A percentile compares a stretch with the other conserved stretches of the same genome.
Conservation (phyloP, 192 early-diverging fungal genomes). For the Entomortierella lignicola region DNA sequence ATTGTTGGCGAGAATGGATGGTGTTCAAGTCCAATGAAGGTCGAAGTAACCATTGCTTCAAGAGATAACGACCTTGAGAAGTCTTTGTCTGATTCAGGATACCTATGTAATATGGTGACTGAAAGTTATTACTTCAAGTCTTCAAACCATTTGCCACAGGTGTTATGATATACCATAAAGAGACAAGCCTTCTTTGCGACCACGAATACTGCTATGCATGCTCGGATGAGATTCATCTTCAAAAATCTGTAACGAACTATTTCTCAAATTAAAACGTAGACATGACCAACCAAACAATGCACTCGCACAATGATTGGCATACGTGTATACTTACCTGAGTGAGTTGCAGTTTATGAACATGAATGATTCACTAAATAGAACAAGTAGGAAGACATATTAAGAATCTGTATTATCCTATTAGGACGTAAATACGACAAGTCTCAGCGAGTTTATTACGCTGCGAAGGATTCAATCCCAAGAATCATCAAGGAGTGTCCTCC, state of each 20-base stretch:
- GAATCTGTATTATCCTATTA: no score
- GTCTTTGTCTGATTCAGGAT: slow-evolving; percentile 74
- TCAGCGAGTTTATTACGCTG: slow-evolving; percentile 21
- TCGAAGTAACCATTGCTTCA: slow-evolving; percentile 76
- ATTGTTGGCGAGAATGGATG: slow-evolving; percentile 64
- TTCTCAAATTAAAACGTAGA: no score
- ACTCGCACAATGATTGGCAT: no score
- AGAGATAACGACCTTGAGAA: slow-evolving; percentile 60
- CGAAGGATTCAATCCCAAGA: slow-evolving; percentile 47
- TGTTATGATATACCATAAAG: slow-evolving; percentile 70
- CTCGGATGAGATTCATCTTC: slow-evolving; percentile 83
- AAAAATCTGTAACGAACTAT: slow-evolving; percentile 86
- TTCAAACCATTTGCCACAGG: not conserved
- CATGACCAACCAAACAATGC: not conserved
- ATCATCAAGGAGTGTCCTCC: slow-evolving; percentile 10
- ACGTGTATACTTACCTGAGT: slow-evolving; percentile 62
- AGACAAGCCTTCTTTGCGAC: slow-evolving; percentile 75
- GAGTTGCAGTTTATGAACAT: slow-evolving; percentile 72
- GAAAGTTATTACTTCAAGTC: no score
- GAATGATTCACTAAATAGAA: slow-evolving; percentile 46
- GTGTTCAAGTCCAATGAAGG: slow-evolving; percentile 64
- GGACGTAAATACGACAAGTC: no score
- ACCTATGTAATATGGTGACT: slow-evolving; percentile 52
- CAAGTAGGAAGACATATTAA: no score
- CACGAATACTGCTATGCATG: slow-evolving; percentile 72